Percentiles rank a stretch among this genome's conserved stretches.
These are phyloP conservation scores for Trichoderma asperellum DNA, from an alignment of 2,329 filamentous ascomycete genomes.

Conservation along the genomic window DNA sequence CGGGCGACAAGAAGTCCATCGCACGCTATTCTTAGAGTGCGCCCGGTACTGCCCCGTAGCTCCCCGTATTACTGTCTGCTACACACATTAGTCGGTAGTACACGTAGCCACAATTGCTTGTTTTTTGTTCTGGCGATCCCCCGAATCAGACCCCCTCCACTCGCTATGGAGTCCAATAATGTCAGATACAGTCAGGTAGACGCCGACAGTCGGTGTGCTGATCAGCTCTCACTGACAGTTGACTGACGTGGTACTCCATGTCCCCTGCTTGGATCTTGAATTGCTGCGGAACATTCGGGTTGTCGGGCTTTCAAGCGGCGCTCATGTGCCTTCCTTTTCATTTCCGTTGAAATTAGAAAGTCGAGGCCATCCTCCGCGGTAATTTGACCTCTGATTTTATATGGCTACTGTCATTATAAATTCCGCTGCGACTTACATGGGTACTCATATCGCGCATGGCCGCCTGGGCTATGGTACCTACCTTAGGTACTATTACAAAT, in stretches of 20 bases:
- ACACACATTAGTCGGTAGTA: neutral
- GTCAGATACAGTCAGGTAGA: neutral
- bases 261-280: neutral
- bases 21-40: slow-evolving; percentile 14
- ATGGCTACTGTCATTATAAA: neutral
- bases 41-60: neutral
- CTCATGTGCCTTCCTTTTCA: neutral
- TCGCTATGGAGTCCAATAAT: neutral
- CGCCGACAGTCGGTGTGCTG: neutral
- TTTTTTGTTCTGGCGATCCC: neutral
- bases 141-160: neutral
- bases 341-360: slow-evolving; percentile 19
- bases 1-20: slow-evolving; percentile 1
- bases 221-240: slow-evolving; percentile 5
- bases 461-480: neutral
- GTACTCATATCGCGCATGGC: neutral
- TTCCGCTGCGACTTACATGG: neutral
- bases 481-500: slow-evolving; percentile 19
- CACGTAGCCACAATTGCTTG: neutral
- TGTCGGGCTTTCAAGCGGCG: neutral
- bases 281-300: slow-evolving; percentile 5
- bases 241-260: slow-evolving; percentile 2
- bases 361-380: neutral
- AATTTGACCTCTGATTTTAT: slow-evolving; percentile 2
- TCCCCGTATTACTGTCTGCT: neutral